These are phyloP conservation scores for Phanerochaete sordida DNA, from an alignment of 768 basidiomycete species.

Conservation along the genomic window DNA sequence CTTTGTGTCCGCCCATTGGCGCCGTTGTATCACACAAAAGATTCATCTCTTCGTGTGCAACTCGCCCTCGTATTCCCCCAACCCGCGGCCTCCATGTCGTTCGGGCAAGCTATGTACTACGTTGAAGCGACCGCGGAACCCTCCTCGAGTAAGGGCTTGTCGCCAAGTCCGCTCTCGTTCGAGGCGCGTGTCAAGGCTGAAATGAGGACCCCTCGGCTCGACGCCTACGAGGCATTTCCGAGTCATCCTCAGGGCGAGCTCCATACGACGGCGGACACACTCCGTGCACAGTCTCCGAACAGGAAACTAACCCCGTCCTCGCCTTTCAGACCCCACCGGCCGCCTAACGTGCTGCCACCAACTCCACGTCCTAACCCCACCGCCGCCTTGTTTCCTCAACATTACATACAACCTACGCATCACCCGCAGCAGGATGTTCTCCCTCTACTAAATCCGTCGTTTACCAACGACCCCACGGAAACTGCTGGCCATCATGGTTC, in stretches of 20 bases:
- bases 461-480: constrained; percentile 21
- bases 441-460: constrained; percentile 24
- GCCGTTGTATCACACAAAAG: constrained; percentile 8
- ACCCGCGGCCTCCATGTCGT: constrained; percentile 5
- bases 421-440: constrained; percentile 23
- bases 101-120: neutral
- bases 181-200: constrained; percentile 13
- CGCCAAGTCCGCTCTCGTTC: constrained; percentile 9
- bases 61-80: neutral
- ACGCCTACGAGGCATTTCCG: constrained; percentile 11
- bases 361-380: constrained; percentile 10
- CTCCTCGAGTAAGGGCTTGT: constrained; percentile 11
- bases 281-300: constrained; percentile 18
- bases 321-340: constrained; percentile 23
- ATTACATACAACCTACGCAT: constrained; percentile 14
- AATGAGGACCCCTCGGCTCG: constrained; percentile 12
- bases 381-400: constrained; percentile 26
- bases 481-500: constrained; percentile 24
- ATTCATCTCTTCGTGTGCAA: neutral
- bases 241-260: constrained; percentile 14
- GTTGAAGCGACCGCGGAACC: constrained; percentile 9
- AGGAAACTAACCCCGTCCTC: constrained; percentile 24
- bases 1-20: constrained; percentile 14
- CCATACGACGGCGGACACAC: constrained; percentile 13
- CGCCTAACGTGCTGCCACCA: constrained; percentile 16